Evolutionary conservation across 805 yeast species (phyloP), one percentile per base, ranked within the genome.

Genomic region (Alloascoidea africana): DNA sequence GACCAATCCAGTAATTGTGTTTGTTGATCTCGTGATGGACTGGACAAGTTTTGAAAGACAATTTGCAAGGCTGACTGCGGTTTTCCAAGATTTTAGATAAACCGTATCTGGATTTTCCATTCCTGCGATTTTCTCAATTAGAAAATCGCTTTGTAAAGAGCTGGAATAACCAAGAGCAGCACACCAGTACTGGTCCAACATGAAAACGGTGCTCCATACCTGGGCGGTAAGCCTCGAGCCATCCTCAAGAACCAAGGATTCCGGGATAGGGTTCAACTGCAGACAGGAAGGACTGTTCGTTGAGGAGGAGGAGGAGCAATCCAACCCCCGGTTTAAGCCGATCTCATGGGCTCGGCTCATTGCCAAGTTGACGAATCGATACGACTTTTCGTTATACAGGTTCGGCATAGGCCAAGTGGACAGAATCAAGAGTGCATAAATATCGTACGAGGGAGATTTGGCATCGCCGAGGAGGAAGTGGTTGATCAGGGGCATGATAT

Each of bases 391-490:
- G 57, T 87, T 96, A 41, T 87, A 62, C 14, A 87, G 89, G 50
- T 86, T 86, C 0, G 96, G 96, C 34, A 87, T 55, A 0, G 96
- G 96, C 96, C 96, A 87, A 13, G 75, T 73, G 18, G 87, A 74
- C 18, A 87, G 61, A n/a, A 87, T 78, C 17, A 87, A 59, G 27
- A 87, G 61, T 0, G 96, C 94, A 52, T 87, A 96, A 4, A 87
- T 83, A 32, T 87, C 87, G 53, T 86, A 94, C 0, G 96, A 83
- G 8, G 8, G 13, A 2, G 94, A 82, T 51, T 96, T 67, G 2
- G 96, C 96, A 0, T 96, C 86, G 40, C 87, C 63, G 36, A 86
- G 73, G 93, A 95, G 84, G 0, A 93, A 83, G 50, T 83, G 93
- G 38, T 84, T 84, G 0, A 94, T 94, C 46, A 86, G 60, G 49